Conservation (phyloP, 768 basidiomycete genomes). For the Boletus tomentosulus region DNA sequence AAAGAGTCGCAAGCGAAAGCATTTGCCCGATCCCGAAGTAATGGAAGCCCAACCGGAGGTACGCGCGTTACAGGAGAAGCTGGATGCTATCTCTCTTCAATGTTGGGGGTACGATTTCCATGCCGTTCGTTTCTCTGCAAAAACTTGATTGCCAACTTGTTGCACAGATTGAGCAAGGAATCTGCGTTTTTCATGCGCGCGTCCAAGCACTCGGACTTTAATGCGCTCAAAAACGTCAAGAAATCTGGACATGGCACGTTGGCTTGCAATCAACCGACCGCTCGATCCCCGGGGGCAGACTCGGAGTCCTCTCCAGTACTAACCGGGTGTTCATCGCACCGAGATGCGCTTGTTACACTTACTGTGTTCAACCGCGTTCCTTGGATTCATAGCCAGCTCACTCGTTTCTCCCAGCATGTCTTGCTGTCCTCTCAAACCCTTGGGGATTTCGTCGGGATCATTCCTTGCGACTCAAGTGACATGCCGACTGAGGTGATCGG, state of each 20-base stretch:
- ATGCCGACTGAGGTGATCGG: conserved; percentile 41
- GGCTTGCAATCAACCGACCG: neutral
- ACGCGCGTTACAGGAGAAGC: conserved; percentile 40
- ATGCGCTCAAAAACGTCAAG: conserved; percentile 40
- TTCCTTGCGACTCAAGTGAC: conserved; percentile 63
- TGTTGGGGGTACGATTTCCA: conserved; percentile 55
- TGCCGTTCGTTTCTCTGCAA: neutral
- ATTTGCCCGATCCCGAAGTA: conserved; percentile 17
- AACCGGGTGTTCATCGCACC: neutral
- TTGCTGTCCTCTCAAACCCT: conserved; percentile 71
- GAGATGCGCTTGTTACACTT: conserved; percentile 51
- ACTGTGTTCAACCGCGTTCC: conserved; percentile 57
- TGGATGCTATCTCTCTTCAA: conserved; percentile 51
- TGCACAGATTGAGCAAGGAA: conserved; percentile 44
- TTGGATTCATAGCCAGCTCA: conserved; percentile 58
- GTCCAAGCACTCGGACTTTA: conserved; percentile 63
- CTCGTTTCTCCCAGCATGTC: conserved; percentile 64
- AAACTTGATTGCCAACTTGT: conserved; percentile 1
- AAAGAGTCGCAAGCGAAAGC: conserved; percentile 35
- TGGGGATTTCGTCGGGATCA: conserved; percentile 50
- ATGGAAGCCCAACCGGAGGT: conserved; percentile 44
- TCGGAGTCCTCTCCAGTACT: neutral
- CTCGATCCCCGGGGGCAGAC: neutral
- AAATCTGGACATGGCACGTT: conserved; percentile 33
- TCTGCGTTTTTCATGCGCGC: conserved; percentile 61